Base-by-base conservation (phyloP, 2,329 filamentous ascomycete species). In the Penicillium sp. region DNA sequence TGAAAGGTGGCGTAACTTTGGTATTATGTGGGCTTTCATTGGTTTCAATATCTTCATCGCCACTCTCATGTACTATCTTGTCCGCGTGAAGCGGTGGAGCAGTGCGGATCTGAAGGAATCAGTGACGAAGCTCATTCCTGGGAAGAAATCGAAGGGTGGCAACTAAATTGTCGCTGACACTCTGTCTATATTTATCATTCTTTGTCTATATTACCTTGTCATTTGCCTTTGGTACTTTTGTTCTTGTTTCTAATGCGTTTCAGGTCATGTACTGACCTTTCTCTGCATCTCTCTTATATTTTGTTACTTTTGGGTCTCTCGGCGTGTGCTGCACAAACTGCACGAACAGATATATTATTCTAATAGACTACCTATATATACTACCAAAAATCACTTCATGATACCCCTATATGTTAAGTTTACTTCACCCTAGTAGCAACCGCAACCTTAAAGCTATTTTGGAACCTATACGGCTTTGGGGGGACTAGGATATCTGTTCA, bases 1-100 rank as follows among this genome's bases (percentile, higher is more conserved):
- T 9, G 74, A 88, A 14, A 75, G 85, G 13, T 90, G 87, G 86
- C 79, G 86, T 57, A 87, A 90, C 69, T 87, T 88, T 66, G 87
- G 85, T 0, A 71, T 88, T 29, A 71, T 86, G 45, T 86, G 82
- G 77, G 79, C 75, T 0, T 88, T 81, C 57, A 77, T 86, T 50
- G 65, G 74, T 5, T 84, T 86, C 66, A 86, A 87, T 66, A 68
- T 85, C 10, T 71, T 69, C 29, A 79, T 76, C 0, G 82, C 84
- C 1, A 66, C 85, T 26, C 1, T 61, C 24, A 79, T 43, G 62
- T 80, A 53, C 32, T 71, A 69, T 79, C 79, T 69, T 4, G 65
- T 71, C 58, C 64, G 69, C 11, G 68, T 71, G 18, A 67, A 62
- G 55, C 62, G 54, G 22, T 70, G 68, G 67, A 60, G 53, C 37